Conservation (phyloP, 805 yeast species). For the Kazachstania kunashirensis region DNA sequence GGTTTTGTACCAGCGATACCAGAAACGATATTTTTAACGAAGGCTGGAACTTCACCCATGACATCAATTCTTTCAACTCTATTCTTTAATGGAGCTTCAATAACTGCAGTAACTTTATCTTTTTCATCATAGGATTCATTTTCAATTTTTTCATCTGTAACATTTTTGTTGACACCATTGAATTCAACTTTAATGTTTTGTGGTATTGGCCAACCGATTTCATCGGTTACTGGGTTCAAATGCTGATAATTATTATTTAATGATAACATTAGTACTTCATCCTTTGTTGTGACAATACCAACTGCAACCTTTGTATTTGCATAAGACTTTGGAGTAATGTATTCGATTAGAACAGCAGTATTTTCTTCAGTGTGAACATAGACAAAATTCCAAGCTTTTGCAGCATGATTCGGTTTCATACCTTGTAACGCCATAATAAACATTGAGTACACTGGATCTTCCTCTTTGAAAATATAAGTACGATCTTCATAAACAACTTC, state of each 20-base stretch:
- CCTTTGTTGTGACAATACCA: constrained; percentile 61
- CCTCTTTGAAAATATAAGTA: constrained; percentile 17
- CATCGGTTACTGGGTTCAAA: constrained; percentile 47
- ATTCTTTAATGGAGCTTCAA: constrained; percentile 50
- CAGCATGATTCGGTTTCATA: constrained; percentile 99
- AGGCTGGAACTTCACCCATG: constrained; percentile 91
- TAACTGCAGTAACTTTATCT: constrained; percentile 37
- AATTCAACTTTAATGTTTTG: constrained; percentile 50
- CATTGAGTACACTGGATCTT: constrained; percentile 44
- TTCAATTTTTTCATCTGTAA: constrained; percentile 36
- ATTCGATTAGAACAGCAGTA: constrained; percentile 85
- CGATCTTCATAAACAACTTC: constrained; percentile 16
- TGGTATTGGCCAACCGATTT: constrained; percentile 90
- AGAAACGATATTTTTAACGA: constrained; percentile 85
- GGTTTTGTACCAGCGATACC: constrained; percentile 96
- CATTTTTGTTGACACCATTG: constrained; percentile 39
- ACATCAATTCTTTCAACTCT: constrained; percentile 90
- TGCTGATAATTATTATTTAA: constrained; percentile 58
- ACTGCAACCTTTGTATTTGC: constrained; percentile 71
- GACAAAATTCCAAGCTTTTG: constrained; percentile 90
- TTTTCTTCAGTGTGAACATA: constrained; percentile 72
- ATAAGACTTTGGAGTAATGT: constrained; percentile 86
- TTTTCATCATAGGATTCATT: constrained; percentile 17
- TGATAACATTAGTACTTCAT: constrained; percentile 55
- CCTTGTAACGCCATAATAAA: constrained; percentile 96